Evolutionary conservation across 352 stramenopile species (phyloP), one percentile per base, ranked within the genome.

Genomic region (Phytophthora vignae): DNA sequence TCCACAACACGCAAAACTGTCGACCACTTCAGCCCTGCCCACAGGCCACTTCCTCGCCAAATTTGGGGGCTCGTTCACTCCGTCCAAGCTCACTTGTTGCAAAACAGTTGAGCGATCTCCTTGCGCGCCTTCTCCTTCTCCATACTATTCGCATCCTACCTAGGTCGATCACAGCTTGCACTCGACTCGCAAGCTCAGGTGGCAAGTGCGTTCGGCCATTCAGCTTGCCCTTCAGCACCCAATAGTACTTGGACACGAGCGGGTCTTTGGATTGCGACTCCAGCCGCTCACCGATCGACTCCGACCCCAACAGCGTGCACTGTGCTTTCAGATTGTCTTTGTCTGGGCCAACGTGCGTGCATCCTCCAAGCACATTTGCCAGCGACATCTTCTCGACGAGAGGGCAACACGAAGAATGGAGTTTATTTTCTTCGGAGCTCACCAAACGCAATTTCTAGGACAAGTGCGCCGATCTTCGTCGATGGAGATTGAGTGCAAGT

Each of bases 231-330:
- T 57, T 65, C 25, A 65, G n/a, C 17, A 65, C 17, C 59, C 29
- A 57, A 22, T 57, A 57, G 48, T 49, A 65, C 31, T 58, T 65
- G n/a, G 46, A 57, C 17, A 64, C 42, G 17, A 55, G 42, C 27
- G 29, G 25, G 22, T 65, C 46, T 36, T 56, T 56, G 21, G 8
- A 25, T 25, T 19, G 25, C 3, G 58, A 50, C 17, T 64, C 58
- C 27, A 64, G 29, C 7, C 27, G 42, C 21, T 40, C 27, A 22
- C 46, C 58, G 4, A 38, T 19, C 11, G 58, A 27, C 33, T 50
- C 21, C n/a, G 9, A 12, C 22, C 38, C 25, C 5, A 56, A 27
- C 17, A 64, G 44, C 8, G 38, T 27, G 22, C 56, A 63, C 22
- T 56, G 5, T 38, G 31, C 58, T 57, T 49, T 15, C 7, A 33